phyloP scores from a whole-genome alignment of 257 asterid genomes.

The Oldenlandia corymbosa region DNA sequence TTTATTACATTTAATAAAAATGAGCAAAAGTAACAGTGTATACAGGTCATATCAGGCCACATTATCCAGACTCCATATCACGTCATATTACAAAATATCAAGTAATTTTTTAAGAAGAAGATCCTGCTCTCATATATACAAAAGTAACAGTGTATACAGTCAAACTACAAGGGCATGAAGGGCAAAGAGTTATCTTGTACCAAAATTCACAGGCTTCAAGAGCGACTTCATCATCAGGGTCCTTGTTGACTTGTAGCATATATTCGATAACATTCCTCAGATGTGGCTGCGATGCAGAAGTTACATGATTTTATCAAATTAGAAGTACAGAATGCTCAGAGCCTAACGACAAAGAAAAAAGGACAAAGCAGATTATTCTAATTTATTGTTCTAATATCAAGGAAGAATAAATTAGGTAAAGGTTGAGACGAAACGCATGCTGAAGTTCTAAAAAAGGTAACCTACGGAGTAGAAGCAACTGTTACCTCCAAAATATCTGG shows the following conservation, averaged over 20 bases:
- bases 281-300: conserved; percentile 69
- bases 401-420: background rate
- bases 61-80: too few relatives aligned
- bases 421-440: background rate
- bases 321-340: background rate
- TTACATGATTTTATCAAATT: conserved; percentile 23
- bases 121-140: background rate
- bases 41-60: background rate
- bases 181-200: conserved; percentile 25
- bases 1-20: background rate
- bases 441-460: background rate
- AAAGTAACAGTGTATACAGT: background rate
- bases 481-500: conserved; percentile 72
- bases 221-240: conserved; percentile 88
- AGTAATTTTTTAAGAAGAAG: background rate
- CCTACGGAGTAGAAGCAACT: background rate
- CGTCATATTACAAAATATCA: background rate
- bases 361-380: background rate
- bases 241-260: conserved; percentile 87
- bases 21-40: background rate
- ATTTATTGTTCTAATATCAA: background rate
- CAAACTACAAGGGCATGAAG: background rate
- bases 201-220: conserved; percentile 99
- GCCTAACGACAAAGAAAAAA: background rate
- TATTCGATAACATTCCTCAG: conserved; percentile 77